Conservation (phyloP, 257 asterid genomes). For the Coffea canephora region DNA sequence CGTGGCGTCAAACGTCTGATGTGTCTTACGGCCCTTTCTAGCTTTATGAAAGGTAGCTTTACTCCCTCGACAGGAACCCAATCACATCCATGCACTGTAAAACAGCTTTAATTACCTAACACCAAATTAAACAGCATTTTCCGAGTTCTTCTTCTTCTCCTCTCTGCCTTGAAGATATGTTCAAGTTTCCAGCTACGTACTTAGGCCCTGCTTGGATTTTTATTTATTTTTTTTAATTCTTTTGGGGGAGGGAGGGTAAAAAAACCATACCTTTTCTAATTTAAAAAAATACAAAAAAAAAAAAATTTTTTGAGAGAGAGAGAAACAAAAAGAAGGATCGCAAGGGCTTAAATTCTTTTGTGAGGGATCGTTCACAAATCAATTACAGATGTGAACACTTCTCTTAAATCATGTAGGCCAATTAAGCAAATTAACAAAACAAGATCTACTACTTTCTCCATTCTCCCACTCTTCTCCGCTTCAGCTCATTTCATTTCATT, state of each 20-base stretch:
- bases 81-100: background rate
- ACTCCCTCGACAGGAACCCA: background rate
- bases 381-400: too few species aligned
- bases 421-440: background rate
- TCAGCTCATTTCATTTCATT: background rate
- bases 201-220: background rate
- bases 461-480: background rate
- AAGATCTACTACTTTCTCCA: background rate
- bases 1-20: background rate
- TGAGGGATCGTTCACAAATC: too few species aligned
- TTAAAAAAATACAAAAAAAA: too few species aligned
- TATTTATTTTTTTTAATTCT: too few species aligned
- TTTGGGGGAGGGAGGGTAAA: too few species aligned
- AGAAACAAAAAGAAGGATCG: too few species aligned
- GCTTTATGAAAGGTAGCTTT: slow-evolving; percentile 16
- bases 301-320: too few species aligned
- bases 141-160: background rate
- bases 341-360: too few species aligned
- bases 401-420: too few species aligned
- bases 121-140: background rate
- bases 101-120: slow-evolving; percentile 1
- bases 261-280: too few species aligned
- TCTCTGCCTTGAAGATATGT: background rate
- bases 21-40: background rate
- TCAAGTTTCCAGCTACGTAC: background rate